Evolutionary conservation across 177 flowering plant species (phyloP).

Genomic region (Tripterygium wilfordii): DNA sequence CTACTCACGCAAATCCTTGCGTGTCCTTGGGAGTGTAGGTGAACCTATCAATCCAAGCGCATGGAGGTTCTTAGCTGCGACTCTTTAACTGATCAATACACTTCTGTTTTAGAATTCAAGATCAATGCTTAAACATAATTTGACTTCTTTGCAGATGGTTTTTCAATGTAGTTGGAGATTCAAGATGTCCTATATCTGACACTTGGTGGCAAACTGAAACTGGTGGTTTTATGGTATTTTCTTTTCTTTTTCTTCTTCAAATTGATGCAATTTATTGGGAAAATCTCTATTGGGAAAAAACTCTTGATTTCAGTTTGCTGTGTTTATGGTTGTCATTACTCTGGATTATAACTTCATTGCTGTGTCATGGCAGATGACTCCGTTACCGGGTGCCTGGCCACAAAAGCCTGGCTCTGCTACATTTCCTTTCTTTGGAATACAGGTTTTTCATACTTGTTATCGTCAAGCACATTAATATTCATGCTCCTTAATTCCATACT

Average conservation of each 20-base stretch:
- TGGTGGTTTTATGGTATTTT: conserved; percentile 88
- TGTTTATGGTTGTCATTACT: neutral
- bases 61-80: conserved; percentile 67
- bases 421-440: conserved; percentile 97
- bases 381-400: conserved; percentile 99
- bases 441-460: conserved; percentile 40
- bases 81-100: neutral
- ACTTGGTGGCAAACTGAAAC: conserved; percentile 99
- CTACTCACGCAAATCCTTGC: conserved; percentile 84
- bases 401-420: conserved; percentile 99
- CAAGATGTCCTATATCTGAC: conserved; percentile 96
- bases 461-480: conserved; percentile 1
- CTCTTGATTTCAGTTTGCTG: neutral
- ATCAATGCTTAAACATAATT: too few relatives aligned
- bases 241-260: neutral
- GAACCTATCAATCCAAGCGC: conserved; percentile 99
- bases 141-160: conserved; percentile 77
- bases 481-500: neutral
- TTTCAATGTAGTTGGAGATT: conserved; percentile 86
- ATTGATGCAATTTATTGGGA: neutral
- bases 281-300: too few relatives aligned
- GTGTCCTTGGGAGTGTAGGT: conserved; percentile 99
- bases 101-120: too few relatives aligned
- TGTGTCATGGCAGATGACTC: conserved; percentile 68
- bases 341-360: neutral